Conservation (phyloP, 106 monocot species). For the Vanilla planifolia region DNA sequence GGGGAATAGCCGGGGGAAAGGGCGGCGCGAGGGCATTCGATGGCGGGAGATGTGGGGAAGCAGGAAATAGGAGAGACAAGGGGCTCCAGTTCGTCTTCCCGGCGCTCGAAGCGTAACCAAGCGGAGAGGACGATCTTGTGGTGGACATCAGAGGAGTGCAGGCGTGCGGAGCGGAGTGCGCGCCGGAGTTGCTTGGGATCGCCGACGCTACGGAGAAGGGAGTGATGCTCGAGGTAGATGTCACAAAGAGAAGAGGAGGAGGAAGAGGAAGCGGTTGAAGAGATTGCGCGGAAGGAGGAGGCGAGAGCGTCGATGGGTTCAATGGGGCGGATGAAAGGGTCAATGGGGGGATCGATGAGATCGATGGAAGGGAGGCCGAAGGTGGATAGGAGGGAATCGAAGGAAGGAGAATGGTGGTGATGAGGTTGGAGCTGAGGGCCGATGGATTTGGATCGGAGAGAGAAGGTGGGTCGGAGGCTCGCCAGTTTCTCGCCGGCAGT, state of each 20-base stretch:
- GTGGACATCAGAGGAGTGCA: slow-evolving; percentile 73
- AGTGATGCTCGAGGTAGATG: slow-evolving; percentile 8
- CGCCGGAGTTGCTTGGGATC: slow-evolving; percentile 65
- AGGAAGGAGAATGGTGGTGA: slow-evolving; percentile 16
- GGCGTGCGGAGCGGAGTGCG: slow-evolving; percentile 59
- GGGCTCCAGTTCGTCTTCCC: slow-evolving; percentile 63
- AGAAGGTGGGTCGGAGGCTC: slow-evolving; percentile 17
- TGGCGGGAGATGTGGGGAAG: slow-evolving; percentile 33
- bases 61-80: slow-evolving; percentile 23
- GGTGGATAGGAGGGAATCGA: slow-evolving; percentile 38
- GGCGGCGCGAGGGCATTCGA: slow-evolving; percentile 80
- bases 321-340: slow-evolving; percentile 71
- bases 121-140: slow-evolving; percentile 79
- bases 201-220: slow-evolving; percentile 26
- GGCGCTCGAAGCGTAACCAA: slow-evolving; percentile 88
- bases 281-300: slow-evolving; percentile 38
- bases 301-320: slow-evolving; percentile 49
- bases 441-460: slow-evolving; percentile 43
- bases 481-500: slow-evolving; percentile 7
- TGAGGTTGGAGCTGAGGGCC: slow-evolving; percentile 6
- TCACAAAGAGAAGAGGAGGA: slow-evolving; percentile 9
- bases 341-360: slow-evolving; percentile 66
- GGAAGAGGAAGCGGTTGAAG: not conserved
- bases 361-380: slow-evolving; percentile 71
- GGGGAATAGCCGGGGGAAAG: slow-evolving; percentile 33